Evolutionary conservation across 768 basidiomycete genomes (phyloP).

Genomic region (Hypholoma fasciculare): DNA sequence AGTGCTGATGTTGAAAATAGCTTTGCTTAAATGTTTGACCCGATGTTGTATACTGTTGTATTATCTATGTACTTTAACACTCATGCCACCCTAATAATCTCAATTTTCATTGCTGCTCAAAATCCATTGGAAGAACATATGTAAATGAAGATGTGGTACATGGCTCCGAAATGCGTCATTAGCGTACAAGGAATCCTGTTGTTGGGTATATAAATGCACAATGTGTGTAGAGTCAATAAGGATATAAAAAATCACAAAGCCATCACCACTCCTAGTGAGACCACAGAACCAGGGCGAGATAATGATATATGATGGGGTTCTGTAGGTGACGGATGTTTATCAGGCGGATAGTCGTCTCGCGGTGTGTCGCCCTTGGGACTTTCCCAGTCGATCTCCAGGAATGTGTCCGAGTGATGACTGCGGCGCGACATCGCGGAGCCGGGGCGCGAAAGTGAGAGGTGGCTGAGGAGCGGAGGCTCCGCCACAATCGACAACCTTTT

Average conservation of each 20-base stretch:
- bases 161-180: neutral
- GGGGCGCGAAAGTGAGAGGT: conserved; percentile 45
- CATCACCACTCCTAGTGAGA: conserved; percentile 49
- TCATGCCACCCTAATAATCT: neutral
- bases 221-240: neutral
- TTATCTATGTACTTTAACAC: conserved; percentile 1
- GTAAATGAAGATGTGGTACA: neutral
- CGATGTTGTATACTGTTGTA: conserved; percentile 12
- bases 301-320: conserved; percentile 36
- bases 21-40: conserved; percentile 61
- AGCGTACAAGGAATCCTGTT: conserved; percentile 1
- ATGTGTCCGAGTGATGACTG: conserved; percentile 9
- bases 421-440: conserved; percentile 50
- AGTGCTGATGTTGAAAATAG: conserved; percentile 96
- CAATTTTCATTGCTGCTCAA: neutral
- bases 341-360: conserved; percentile 16
- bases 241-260: conserved; percentile 29
- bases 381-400: conserved; percentile 16
- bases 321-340: conserved; percentile 27
- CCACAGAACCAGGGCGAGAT: conserved; percentile 51
- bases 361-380: conserved; percentile 12
- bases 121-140: neutral
- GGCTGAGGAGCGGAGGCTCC: conserved; percentile 6
- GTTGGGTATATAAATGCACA: neutral
- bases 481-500: conserved; percentile 9